A percentile compares a stretch with the other conserved stretches of the same genome.
These are phyloP conservation scores for Alternaria solani DNA, from an alignment of 2,329 filamentous ascomycete genomes.

Conservation along the genomic window DNA sequence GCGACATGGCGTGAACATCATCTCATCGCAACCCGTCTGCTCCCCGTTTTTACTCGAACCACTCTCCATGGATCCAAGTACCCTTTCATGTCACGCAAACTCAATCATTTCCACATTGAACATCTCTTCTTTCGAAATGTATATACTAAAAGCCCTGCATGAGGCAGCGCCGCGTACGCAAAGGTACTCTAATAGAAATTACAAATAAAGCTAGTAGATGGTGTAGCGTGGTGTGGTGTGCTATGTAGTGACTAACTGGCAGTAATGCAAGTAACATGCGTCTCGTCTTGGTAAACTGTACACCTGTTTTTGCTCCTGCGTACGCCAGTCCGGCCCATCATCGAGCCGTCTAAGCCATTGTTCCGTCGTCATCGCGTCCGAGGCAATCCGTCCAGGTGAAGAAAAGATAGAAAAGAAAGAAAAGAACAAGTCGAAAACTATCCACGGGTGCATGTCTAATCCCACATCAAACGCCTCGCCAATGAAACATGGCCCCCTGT, in stretches of 20 bases:
- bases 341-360: neutral
- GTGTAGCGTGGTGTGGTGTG: neutral
- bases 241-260: neutral
- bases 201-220: slow-evolving; percentile 3
- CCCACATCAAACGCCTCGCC: neutral
- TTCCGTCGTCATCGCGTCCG: slow-evolving; percentile 1
- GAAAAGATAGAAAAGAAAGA: neutral
- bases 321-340: neutral
- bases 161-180: neutral
- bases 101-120: neutral
- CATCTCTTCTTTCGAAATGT: neutral
- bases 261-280: neutral
- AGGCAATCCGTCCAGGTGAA: slow-evolving; percentile 1
- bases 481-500: neutral
- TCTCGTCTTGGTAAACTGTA: neutral
- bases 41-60: neutral
- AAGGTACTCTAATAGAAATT: slow-evolving; percentile 9
- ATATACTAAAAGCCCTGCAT: neutral
- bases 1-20: slow-evolving; percentile 43
- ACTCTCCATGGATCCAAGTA: neutral
- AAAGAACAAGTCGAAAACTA: neutral
- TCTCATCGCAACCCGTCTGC: slow-evolving; percentile 20
- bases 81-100: neutral
- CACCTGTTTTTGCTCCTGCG: neutral
- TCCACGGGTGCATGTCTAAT: too few relatives aligned